phyloP scores from a whole-genome alignment of 2,329 filamentous ascomycete genomes.

The Saccharata proteae region DNA sequence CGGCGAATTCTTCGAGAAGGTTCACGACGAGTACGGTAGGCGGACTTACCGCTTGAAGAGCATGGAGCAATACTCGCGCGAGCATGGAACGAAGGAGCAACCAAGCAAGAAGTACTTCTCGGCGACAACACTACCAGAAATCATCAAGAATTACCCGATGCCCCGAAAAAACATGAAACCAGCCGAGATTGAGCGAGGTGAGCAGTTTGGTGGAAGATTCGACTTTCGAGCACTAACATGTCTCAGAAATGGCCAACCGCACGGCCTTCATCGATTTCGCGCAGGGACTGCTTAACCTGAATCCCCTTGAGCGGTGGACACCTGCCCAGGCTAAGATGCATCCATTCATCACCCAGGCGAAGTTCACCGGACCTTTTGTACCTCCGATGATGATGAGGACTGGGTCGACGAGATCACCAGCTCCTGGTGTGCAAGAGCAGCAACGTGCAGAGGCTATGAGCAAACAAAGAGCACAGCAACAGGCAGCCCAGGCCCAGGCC shows the following conservation, averaged over 20 bases:
- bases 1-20: constrained; percentile 93
- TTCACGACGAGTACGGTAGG: constrained; percentile 80
- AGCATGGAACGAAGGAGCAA: constrained; percentile 94
- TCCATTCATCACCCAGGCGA: constrained; percentile 96
- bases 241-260: constrained; percentile 90
- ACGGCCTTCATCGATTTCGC: constrained; percentile 98
- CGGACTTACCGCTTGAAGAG: constrained; percentile 86
- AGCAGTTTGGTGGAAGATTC: constrained; percentile 14
- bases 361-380: constrained; percentile 91
- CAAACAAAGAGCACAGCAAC: constrained; percentile 64
- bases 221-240: constrained; percentile 11
- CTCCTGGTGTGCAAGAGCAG: constrained; percentile 88
- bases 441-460: constrained; percentile 88
- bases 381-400: constrained; percentile 95
- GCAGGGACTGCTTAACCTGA: constrained; percentile 81
- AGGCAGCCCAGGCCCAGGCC: constrained; percentile 42
- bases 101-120: constrained; percentile 99
- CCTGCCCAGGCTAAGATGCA: constrained; percentile 95
- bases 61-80: constrained; percentile 94
- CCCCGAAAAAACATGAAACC: constrained; percentile 99
- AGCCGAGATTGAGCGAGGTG: constrained; percentile 90
- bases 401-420: constrained; percentile 73
- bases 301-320: constrained; percentile 92
- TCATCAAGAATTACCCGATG: constrained; percentile 97
- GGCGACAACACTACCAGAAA: constrained; percentile 84